Evolutionary conservation across 345 rosid species (phyloP), one percentile per base, ranked within the genome.

Genomic region (Clarkia xantiana): DNA sequence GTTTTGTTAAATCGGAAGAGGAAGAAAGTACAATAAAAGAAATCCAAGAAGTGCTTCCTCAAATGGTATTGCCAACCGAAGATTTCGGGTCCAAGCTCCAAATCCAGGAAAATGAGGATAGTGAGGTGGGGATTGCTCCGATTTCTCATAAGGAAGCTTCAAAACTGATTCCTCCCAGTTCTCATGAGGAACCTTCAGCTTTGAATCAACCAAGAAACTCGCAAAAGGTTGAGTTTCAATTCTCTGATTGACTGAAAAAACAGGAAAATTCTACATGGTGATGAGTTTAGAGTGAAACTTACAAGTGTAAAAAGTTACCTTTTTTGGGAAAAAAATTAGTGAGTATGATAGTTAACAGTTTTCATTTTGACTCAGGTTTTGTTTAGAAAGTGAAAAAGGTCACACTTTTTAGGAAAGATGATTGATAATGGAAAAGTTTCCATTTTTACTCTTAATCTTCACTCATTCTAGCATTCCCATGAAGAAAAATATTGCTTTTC

Each of bases 211-310:
- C 44, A 11, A 75, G 67, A 66, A 63, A 36, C 53, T 45, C 77
- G 55, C 67, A 57, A 16, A 76, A 76, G 95, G 97, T 86, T 56
- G 69, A 18, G n/a, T 40, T 43, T 22, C 19, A n/a, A 16, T 10
- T 16, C 36, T 44, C 40, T 45, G 45, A 29, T 40, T 22, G 36
- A 29, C 36, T 29, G 5, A 5, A 7, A 29, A 29, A 29, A 29
- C n/a, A 29, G 7, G 3, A 29, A 29, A 29, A 10, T 3, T 29
- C 2, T 7, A 29, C 36, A 29, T 5, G 2, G 36, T 5, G 7
- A 5, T 7, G 36, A 23, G 29, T 23, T 23, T 23, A 23, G 29
- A 2, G 29, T 23, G 29, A 23, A 23, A 23, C 29, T 23, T 23
- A 23, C 36, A 2, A 29, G 36, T 29, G 36, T 5, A 29, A n/a